phyloP scores from a whole-genome alignment of 176 grass and related monocot species.

The Hsuehochloa calcarea region DNA sequence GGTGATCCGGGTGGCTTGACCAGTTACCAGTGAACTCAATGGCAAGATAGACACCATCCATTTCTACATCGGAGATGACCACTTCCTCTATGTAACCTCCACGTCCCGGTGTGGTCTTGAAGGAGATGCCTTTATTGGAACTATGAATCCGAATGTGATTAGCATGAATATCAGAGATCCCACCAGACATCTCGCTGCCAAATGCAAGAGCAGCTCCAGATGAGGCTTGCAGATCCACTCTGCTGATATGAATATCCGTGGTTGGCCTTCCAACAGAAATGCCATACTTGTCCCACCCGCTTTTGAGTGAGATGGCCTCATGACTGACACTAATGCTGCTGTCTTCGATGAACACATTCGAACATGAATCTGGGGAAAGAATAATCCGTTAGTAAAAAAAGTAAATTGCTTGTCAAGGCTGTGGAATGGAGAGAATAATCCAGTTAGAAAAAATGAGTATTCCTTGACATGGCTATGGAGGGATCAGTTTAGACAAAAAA shows the following conservation, averaged over 20 bases:
- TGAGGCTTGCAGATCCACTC: slow-evolving; percentile 57
- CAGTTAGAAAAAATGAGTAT: not conserved
- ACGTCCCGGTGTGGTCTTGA: slow-evolving; percentile 60
- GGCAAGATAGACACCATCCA: slow-evolving; percentile 53
- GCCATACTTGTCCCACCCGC: slow-evolving; percentile 77
- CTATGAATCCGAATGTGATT: slow-evolving; percentile 41
- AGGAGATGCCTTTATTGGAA: slow-evolving; percentile 61
- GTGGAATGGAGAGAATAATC: not conserved
- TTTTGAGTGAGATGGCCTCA: slow-evolving; percentile 87
- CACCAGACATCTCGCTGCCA: slow-evolving; percentile 90
- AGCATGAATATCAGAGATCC: slow-evolving; percentile 64
- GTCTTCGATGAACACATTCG: slow-evolving; percentile 67
- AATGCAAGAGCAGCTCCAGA: slow-evolving; percentile 71
- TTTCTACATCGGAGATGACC: slow-evolving; percentile 52
- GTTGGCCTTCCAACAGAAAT: slow-evolving; percentile 67
- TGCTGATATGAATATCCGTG: slow-evolving; percentile 55
- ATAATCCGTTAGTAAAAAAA: slow-evolving; percentile 3
- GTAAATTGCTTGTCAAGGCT: not conserved
- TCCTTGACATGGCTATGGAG: not conserved
- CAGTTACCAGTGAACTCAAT: slow-evolving; percentile 71
- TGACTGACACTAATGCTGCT: slow-evolving; percentile 62
- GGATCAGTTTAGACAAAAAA: not conserved
- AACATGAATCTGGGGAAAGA: slow-evolving; percentile 71
- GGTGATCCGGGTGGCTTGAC: slow-evolving; percentile 52
- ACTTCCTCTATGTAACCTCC: slow-evolving; percentile 68